Base-by-base conservation (phyloP, 441 rosid species). In the Jatropha multifida region DNA sequence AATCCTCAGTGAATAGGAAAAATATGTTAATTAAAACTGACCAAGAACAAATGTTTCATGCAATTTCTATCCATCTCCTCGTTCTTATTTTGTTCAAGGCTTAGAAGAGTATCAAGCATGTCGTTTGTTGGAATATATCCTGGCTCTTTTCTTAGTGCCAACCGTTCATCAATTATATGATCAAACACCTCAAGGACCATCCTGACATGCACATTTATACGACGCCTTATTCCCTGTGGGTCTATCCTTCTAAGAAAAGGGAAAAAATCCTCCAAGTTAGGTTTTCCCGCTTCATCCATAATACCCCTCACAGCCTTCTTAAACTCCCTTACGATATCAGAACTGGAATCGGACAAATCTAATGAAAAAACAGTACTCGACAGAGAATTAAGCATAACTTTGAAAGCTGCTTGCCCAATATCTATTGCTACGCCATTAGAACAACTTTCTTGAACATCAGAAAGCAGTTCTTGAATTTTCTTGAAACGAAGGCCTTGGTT, bases 91-190 rank as follows among this genome's bases (percentile, higher is more conserved):
- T 81, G 74, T 26, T 5, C 4, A n/a, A 80, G 74, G 40, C 46
- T 15, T 1, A 83, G 76, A 23, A 83, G 84, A 15, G 78, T 58
- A 40, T 78, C 84, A 7, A 81, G 69, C 64, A 83, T 18, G 76
- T 83, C 86, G 15, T 69, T 26, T 0, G 26, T 5, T 4, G 74
- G 11, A 18, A 48, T 27, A 26, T 71, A 75, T 10, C 48, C 62
- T 14, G 59, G 27, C 58, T 18, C 1, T 23, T 79, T 66, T 12
- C 78, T 71, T 51, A 11, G 14, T 18, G n/a, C 17, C 49, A 74
- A 20, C 13, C 76, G 40, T 44, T 71, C 59, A 9, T 41, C 13
- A 11, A 81, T 71, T 26, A 69, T 32, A n/a, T 44, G 17, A 58
- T 66, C 78, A 44, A 32, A 32, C 17, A 77, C 5, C 12, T 17